These are phyloP conservation scores for Volvariella volvacea DNA, from an alignment of 1,284 basidiomycete species.

Conservation along the genomic window DNA sequence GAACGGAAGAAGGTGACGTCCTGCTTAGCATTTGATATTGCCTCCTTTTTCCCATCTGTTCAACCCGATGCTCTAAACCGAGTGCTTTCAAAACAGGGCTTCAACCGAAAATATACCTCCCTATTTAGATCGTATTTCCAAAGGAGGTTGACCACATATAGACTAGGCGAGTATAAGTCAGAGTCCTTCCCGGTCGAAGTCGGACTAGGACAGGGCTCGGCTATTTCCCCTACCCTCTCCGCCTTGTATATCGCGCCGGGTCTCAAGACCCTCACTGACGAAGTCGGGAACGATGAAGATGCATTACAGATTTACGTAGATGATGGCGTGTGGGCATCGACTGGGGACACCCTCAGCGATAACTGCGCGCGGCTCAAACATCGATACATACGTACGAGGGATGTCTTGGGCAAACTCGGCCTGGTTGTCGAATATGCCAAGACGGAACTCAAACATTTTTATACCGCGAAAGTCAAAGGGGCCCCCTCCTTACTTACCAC, in stretches of 20 bases:
- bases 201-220: too few relatives aligned
- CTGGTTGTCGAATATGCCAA: background rate
- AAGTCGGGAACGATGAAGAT: background rate
- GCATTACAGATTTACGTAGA: background rate
- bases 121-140: background rate
- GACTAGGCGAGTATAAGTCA: background rate
- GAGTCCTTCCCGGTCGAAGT: too few relatives aligned
- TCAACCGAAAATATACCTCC: background rate
- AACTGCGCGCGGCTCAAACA: background rate
- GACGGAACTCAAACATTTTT: background rate
- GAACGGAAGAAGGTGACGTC: too few relatives aligned
- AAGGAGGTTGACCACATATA: background rate
- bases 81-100: background rate
- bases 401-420: background rate
- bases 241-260: background rate
- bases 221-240: background rate
- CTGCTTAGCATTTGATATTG: too few relatives aligned
- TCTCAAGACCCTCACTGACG: background rate
- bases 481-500: background rate
- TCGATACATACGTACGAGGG: background rate
- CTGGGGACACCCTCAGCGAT: background rate
- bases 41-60: background rate
- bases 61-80: background rate
- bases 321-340: background rate
- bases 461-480: too few relatives aligned